phyloP scores from a whole-genome alignment of 305 asterid genomes.

The Plantago coronopus region DNA sequence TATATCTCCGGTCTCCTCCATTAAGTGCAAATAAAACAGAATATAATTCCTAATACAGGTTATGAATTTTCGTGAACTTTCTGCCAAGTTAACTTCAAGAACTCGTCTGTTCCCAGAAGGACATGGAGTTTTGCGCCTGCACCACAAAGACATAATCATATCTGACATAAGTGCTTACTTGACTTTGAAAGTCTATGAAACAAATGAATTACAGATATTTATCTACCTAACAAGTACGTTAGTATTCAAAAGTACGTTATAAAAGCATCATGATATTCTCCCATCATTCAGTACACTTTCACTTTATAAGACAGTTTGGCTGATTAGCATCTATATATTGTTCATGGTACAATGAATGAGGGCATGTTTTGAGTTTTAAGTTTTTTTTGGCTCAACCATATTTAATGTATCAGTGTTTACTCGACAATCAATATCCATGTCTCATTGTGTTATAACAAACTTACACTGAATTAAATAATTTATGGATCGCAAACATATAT shows the following conservation, averaged over 20 bases:
- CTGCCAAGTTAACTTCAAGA: slow-evolving; percentile 91
- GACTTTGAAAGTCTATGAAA: no score
- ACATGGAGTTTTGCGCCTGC: slow-evolving; percentile 83
- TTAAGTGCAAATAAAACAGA: slow-evolving; percentile 71
- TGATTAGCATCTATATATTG: neutral
- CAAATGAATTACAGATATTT: no score
- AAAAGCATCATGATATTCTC: no score
- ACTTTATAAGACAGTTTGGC: no score
- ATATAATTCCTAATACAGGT: slow-evolving; percentile 95
- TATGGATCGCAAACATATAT: no score
- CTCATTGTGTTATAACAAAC: no score
- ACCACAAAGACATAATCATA: slow-evolving; percentile 23
- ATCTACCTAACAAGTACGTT: no score
- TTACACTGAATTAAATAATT: no score
- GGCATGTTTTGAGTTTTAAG: neutral
- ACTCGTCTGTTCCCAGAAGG: slow-evolving; percentile 72
- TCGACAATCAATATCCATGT: neutral
- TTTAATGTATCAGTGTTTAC: neutral
- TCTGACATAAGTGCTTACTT: slow-evolving; percentile 8
- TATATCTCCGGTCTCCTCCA: slow-evolving; percentile 92
- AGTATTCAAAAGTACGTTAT: no score
- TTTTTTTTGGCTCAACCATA: neutral
- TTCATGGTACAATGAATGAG: neutral
- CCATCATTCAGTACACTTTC: no score
- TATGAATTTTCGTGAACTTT: slow-evolving; percentile 94